Percentiles rank a stretch among this genome's conserved stretches.
Conservation (phyloP, 805 yeast genomes). For the Saccharomyces jurei region DNA sequence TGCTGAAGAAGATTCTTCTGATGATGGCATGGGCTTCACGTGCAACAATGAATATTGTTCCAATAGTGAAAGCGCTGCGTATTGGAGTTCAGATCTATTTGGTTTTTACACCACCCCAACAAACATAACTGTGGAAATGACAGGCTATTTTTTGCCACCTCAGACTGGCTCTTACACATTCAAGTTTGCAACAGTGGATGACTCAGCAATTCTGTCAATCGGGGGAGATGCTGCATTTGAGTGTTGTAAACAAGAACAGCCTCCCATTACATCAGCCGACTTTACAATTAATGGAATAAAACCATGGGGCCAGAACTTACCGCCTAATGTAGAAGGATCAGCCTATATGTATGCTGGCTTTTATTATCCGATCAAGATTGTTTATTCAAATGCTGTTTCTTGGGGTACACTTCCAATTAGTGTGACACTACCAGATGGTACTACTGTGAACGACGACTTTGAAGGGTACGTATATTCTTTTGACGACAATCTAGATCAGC, state of each 20-base stretch:
- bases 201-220: conserved; percentile 26
- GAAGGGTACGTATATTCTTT: conserved; percentile 7
- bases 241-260: conserved; percentile 24
- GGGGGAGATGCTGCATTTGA: conserved; percentile 28
- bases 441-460: conserved; percentile 2
- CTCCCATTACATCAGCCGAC: neutral
- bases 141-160: conserved; percentile 26
- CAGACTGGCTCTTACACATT: conserved; percentile 28
- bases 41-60: no score
- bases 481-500: neutral
- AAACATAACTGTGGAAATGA: conserved; percentile 20
- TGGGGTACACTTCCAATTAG: neutral
- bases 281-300: conserved; percentile 5
- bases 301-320: conserved; percentile 1
- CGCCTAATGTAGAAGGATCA: neutral
- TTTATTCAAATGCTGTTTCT: conserved; percentile 8
- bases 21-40: no score
- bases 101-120: conserved; percentile 12
- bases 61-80: no score
- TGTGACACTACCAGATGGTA: conserved; percentile 9
- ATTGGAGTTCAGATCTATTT: neutral
- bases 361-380: conserved; percentile 16
- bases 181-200: conserved; percentile 23
- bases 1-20: no score
- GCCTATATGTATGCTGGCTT: conserved; percentile 6